A percentile compares a stretch with the other conserved stretches of the same genome.
Evolutionary conservation across 129 eudicot genomes (phyloP).

Genomic region (Solidago caesia): DNA sequence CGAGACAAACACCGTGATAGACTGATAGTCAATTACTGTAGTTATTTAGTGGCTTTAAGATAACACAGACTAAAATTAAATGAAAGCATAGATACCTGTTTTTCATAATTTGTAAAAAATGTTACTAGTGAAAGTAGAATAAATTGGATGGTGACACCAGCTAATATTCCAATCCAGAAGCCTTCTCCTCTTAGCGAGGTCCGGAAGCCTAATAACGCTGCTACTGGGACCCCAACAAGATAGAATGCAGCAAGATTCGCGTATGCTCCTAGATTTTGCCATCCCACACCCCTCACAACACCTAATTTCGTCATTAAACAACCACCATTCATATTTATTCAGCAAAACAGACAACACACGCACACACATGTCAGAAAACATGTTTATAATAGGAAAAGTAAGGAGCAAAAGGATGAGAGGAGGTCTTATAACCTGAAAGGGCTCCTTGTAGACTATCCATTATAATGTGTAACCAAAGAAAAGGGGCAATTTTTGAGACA

Average conservation of each 20-base stretch:
- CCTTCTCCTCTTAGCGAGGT: conserved; percentile 11
- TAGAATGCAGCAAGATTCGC: conserved; percentile 5
- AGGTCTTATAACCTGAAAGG: conserved; percentile 9
- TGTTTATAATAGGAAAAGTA: no score
- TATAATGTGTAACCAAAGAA: conserved; percentile 32
- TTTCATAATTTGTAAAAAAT: conserved; percentile 6
- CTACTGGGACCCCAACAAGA: conserved; percentile 10
- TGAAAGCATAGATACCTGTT: not conserved
- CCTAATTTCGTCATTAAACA: not conserved
- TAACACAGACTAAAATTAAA: not conserved
- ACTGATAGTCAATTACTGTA: no score
- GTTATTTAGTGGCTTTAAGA: not conserved
- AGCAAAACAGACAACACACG: no score
- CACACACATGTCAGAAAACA: no score
- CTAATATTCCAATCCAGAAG: conserved; percentile 3
- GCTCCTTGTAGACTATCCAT: conserved; percentile 28
- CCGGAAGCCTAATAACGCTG: not conserved
- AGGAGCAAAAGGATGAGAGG: conserved; percentile 1
- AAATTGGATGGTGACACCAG: not conserved
- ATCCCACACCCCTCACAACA: conserved; percentile 8
- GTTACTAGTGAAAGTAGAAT: not conserved
- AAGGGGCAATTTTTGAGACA: conserved; percentile 46
- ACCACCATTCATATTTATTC: no score
- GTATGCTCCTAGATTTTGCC: not conserved
- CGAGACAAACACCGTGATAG: not conserved